Base-by-base conservation (phyloP, 1,284 basidiomycete species). In the Pseudozyma flocculosa region DNA sequence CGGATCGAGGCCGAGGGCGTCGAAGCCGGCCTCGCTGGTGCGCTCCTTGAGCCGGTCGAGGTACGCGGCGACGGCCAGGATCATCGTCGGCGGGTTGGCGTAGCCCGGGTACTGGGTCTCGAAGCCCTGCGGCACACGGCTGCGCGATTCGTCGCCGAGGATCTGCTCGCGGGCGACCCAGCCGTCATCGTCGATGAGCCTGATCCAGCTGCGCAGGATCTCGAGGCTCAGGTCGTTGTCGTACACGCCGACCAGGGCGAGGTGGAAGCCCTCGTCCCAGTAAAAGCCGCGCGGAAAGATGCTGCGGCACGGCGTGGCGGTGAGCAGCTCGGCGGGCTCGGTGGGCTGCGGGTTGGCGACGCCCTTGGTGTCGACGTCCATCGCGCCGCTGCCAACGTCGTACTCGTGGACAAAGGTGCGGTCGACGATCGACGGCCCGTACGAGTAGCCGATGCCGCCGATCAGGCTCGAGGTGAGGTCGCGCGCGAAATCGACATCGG, bases 231-330 rank as follows among this genome's bases (percentile, higher is more conserved):
- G 85, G 70, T 91, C 90, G 56, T 88, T 90, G 73, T 96, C 93
- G 88, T 88, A 94, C 64, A 86, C 85, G 19, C 90, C 90, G 41
- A 96, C 89, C 68, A 92, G 87, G 38, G 91, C 80, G 29, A 95
- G 80, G 78, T 96, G 93, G 82, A 96, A 96, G 2, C 92, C 92
- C 80, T 96, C 92, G 75, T 96, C 92, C 90, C 92, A 96, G 79
- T 96, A 96, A 78, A 96, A 96, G 21, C 92, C 92, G 76, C 92
- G 84, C 2, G 92, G 92, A 82, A 96, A 96, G 82, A 95, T 93
- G 67, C 89, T 92, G 43, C 93, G 84, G 76, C 90, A 92, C 1
- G 92, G 92, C 0, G 92, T 96, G 0, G 90, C 92, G 7, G 92
- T 93, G 60, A 94, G 80, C n/a, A 96, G 80, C 24, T 85, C 84